These are phyloP conservation scores for Wolfiporia cocos DNA, from an alignment of 1,284 basidiomycete species.

Conservation along the genomic window DNA sequence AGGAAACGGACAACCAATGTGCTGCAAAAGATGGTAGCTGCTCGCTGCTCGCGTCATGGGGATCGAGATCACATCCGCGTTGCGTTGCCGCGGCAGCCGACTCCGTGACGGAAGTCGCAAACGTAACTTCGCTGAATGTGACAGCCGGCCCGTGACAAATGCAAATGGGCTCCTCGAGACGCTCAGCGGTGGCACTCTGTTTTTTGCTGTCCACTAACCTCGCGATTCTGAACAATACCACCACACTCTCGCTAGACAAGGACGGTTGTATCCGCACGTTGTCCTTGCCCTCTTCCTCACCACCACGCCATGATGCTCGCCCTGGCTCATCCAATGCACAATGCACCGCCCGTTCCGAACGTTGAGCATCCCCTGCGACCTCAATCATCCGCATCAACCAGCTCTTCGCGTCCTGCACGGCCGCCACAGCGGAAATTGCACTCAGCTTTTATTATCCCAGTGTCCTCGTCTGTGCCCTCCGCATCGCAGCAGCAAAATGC, in stretches of 20 bases:
- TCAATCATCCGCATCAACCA: constrained; percentile 20
- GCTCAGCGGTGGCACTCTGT: constrained; percentile 1
- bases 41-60: too few relatives aligned
- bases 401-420: constrained; percentile 13
- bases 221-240: too few relatives aligned
- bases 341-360: constrained; percentile 12
- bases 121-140: constrained; percentile 4
- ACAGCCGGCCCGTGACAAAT: neutral
- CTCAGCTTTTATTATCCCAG: constrained; percentile 13
- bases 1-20: too few relatives aligned
- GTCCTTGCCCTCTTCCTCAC: constrained; percentile 10
- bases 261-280: too few relatives aligned
- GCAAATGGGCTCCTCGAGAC: neutral
- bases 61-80: too few relatives aligned
- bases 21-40: too few relatives aligned
- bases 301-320: constrained; percentile 22
- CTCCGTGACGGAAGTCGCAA: neutral
- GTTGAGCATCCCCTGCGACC: constrained; percentile 21
- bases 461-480: constrained; percentile 10
- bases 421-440: constrained; percentile 19
- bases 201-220: neutral
- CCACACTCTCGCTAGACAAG: too few relatives aligned
- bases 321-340: constrained; percentile 23
- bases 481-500: constrained; percentile 14
- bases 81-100: neutral